phyloP scores from a whole-genome alignment of 495 filamentous ascomycete genomes.

The Podospora appendiculata region DNA sequence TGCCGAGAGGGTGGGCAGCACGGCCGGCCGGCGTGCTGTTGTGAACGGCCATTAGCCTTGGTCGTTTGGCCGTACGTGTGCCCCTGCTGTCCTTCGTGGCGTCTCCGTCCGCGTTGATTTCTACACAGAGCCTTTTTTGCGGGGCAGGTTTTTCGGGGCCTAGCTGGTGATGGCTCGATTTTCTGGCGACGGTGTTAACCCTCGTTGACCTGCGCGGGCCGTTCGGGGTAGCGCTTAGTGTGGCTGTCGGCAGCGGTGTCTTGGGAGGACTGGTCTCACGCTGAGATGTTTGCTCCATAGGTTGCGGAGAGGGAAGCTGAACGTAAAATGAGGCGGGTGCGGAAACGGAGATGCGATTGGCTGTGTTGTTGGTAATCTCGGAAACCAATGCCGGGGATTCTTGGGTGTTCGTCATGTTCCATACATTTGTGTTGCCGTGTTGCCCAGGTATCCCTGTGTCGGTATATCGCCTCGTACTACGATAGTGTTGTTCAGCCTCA shows the following conservation, averaged over 20 bases:
- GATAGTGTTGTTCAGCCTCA: constrained; percentile 1
- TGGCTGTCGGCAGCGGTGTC: background rate
- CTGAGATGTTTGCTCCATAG: background rate
- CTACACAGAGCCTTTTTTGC: constrained; percentile 1
- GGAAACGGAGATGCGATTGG: background rate
- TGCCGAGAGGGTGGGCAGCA: background rate
- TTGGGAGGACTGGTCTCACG: background rate
- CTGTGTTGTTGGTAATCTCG: constrained; percentile 1
- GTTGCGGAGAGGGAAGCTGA: constrained; percentile 1
- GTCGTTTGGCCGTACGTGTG: background rate
- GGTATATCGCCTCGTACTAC: background rate
- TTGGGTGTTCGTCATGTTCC: background rate
- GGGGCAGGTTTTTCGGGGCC: background rate
- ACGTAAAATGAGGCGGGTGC: background rate
- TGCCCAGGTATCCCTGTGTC: background rate
- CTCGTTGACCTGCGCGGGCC: background rate
- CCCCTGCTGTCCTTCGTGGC: background rate
- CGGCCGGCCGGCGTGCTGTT: background rate
- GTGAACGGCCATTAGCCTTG: constrained; percentile 1
- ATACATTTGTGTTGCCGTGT: background rate
- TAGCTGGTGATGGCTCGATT: background rate
- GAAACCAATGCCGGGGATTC: background rate
- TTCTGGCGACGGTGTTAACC: background rate
- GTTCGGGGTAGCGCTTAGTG: background rate
- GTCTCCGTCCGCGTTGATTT: background rate